Base-by-base conservation (phyloP, 1,284 basidiomycete species). In the Naganishia albida region DNA sequence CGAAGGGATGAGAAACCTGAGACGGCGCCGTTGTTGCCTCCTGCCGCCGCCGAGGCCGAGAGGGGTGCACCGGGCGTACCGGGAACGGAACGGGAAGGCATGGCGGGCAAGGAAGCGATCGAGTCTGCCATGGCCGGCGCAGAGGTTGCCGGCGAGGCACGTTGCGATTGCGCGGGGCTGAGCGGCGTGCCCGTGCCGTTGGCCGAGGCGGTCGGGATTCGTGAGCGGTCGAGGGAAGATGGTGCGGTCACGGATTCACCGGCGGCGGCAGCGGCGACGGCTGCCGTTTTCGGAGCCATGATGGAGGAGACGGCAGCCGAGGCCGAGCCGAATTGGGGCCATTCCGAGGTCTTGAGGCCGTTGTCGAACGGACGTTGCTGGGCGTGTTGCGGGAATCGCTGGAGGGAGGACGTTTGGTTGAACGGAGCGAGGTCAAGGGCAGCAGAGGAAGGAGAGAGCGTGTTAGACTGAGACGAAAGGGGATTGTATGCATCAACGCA, bases 381-480 rank as follows among this genome's bases (percentile, higher is more conserved):
- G 23, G 83, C 79, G 63, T 53, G 51, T 68, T 85, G 86, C 53
- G 85, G 84, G 64, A 81, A 80, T 50, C 88, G 85, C 53, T 88
- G 85, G 20, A 23, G 43, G 15, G 46, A 48, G 25, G 88, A 87
- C 18, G 88, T 88, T 75, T 92, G 90, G 3, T 91, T 88, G 42
- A 92, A 83, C 44, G 93, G 89, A 8, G 94, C 94, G 46, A 96
- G 84, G 77, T 97, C 94, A 70, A 97, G 81, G 39, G 93, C 93
- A 28, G 91, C 92, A 23, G 93, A 94, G 12, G 91, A 88, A n/a
- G 89, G 87, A 0, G 91, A 91, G 57, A 93, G 83, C n/a, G 49
- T 39, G 18, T 65, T 72, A 54, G 57, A 30, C 56, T 54, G 44
- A 44, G 40, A 20, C 34, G 39, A 25, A 42, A 53, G n/a, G 23